Percentiles rank a stretch among this genome's conserved stretches.
These are phyloP conservation scores for Telfairia occidentalis DNA, from an alignment of 331 rosid species.

Conservation along the genomic window DNA sequence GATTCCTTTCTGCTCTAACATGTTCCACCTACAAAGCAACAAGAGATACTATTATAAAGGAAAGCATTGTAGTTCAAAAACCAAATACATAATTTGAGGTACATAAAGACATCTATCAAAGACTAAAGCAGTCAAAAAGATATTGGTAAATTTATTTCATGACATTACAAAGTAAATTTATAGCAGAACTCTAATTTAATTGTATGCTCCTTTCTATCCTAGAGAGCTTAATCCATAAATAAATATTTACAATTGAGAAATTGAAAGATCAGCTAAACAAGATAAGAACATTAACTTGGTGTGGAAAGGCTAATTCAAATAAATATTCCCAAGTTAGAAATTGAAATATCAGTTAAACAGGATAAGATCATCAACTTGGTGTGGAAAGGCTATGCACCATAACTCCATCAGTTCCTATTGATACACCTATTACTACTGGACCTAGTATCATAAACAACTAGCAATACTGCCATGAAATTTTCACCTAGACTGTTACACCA, in stretches of 20 bases:
- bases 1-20: constrained; percentile 95
- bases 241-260: neutral
- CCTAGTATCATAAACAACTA: neutral
- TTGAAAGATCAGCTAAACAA: neutral
- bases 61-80: neutral
- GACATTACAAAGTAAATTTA: neutral
- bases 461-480: neutral
- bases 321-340: neutral
- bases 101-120: neutral
- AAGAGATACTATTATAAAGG: neutral
- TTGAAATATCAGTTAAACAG: neutral
- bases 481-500: neutral
- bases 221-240: neutral
- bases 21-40: constrained; percentile 67
- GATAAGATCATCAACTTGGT: constrained; percentile 1
- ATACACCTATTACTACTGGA: neutral
- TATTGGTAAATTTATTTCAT: neutral
- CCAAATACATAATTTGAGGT: neutral
- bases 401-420: neutral
- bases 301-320: neutral
- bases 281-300: neutral
- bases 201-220: neutral
- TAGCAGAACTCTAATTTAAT: neutral
- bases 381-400: neutral
- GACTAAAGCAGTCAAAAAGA: neutral